Percentiles rank a stretch among this genome's conserved stretches.
Evolutionary conservation across 164 flowering plant species (phyloP).

Genomic region (Euptelea pleiosperma): DNA sequence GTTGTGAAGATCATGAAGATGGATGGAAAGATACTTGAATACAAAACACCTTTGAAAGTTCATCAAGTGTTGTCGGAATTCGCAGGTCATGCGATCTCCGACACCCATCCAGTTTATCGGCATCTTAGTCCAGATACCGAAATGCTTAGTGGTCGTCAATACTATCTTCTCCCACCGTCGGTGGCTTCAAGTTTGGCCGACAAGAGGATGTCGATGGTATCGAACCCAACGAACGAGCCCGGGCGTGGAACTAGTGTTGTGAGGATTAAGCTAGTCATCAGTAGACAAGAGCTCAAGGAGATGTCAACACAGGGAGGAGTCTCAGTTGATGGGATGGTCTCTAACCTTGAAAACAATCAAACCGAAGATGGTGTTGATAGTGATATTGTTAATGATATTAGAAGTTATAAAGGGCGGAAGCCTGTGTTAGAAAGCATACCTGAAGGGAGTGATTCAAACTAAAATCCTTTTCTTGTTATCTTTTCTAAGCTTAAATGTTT

Average conservation of each 20-base stretch:
- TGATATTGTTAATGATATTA: slow-evolving; percentile 15
- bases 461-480: background rate
- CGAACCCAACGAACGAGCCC: slow-evolving; percentile 18
- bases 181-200: slow-evolving; percentile 17
- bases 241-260: slow-evolving; percentile 21
- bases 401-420: slow-evolving; percentile 30
- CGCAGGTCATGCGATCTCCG: slow-evolving; percentile 40
- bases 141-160: slow-evolving; percentile 35
- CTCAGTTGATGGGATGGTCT: slow-evolving; percentile 36
- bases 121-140: slow-evolving; percentile 38
- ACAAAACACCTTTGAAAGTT: slow-evolving; percentile 43
- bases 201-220: slow-evolving; percentile 9
- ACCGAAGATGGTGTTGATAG: background rate
- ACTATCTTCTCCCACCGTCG: slow-evolving; percentile 54
- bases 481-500: too few relatives aligned
- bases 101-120: slow-evolving; percentile 25
- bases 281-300: slow-evolving; percentile 57
- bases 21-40: slow-evolving; percentile 59
- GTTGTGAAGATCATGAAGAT: slow-evolving; percentile 46
- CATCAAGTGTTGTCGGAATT: slow-evolving; percentile 51
- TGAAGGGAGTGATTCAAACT: slow-evolving; percentile 30
- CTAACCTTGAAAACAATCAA: slow-evolving; percentile 18
- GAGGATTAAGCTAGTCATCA: slow-evolving; percentile 66
- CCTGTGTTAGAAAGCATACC: slow-evolving; percentile 52
- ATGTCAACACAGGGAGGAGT: slow-evolving; percentile 46